Conservation (phyloP, 1,284 basidiomycete genomes). For the Melampsora americana region DNA sequence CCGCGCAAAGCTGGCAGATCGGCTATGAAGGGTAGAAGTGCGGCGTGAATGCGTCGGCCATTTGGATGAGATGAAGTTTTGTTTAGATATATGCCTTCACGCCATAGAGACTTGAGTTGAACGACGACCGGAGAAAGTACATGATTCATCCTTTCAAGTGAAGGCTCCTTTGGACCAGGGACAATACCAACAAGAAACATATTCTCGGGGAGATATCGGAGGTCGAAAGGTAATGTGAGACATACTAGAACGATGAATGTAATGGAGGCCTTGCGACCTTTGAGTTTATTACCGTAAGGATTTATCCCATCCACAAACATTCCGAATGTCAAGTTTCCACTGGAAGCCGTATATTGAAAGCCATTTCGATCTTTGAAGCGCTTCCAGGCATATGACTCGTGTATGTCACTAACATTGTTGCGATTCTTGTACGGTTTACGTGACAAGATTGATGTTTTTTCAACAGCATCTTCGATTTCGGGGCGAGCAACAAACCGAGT, state of each 20-base stretch:
- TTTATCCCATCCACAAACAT: conserved; percentile 8
- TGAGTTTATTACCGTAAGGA: background rate
- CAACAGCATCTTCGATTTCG: background rate
- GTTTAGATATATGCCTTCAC: background rate
- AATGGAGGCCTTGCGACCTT: background rate
- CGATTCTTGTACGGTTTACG: background rate
- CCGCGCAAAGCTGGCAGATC: background rate
- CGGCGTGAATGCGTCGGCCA: background rate
- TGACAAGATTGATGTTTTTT: background rate
- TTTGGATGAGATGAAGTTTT: background rate
- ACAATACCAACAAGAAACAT: conserved; percentile 51
- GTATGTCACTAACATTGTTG: background rate
- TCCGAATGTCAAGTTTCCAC: background rate
- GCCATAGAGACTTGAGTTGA: background rate
- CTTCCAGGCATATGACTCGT: background rate
- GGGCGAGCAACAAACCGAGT: background rate
- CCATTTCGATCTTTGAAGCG: background rate
- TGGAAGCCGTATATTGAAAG: background rate
- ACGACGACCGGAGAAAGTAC: background rate
- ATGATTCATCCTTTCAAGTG: conserved; percentile 46
- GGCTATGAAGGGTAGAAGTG: background rate
- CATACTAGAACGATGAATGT: background rate
- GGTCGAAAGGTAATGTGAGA: conserved; percentile 34
- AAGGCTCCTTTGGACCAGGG: conserved; percentile 55
- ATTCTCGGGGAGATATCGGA: conserved; percentile 45